Percentiles rank a stretch among this genome's conserved stretches.
phyloP scores from a whole-genome alignment of 2,329 filamentous ascomycete species.

The Zarea fungicola region DNA sequence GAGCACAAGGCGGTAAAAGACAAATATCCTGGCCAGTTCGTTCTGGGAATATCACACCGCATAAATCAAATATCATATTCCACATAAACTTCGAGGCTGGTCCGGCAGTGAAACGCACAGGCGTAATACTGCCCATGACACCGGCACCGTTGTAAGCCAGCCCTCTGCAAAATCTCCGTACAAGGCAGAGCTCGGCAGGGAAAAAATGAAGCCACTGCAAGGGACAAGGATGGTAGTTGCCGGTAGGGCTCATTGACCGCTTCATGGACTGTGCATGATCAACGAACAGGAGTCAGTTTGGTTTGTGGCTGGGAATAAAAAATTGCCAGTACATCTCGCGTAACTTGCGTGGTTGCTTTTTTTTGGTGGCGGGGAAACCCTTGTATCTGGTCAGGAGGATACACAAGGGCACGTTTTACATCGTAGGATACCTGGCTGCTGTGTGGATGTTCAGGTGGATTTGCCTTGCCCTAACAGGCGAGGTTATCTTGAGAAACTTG shows the following conservation, averaged over 20 bases:
- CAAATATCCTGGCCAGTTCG: no score
- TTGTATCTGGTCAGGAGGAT: neutral
- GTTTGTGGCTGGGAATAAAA: slow-evolving; percentile 2
- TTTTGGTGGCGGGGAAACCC: slow-evolving; percentile 5
- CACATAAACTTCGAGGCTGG: slow-evolving; percentile 7
- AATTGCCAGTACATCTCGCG: neutral
- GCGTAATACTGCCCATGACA: no score
- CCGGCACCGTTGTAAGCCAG: no score
- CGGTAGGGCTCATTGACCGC: slow-evolving; percentile 10
- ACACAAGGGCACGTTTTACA: slow-evolving; percentile 1
- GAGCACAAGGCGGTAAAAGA: slow-evolving; percentile 10
- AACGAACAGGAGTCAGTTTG: neutral
- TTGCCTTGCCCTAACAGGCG: slow-evolving; percentile 7
- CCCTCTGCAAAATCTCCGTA: no score
- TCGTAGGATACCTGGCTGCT: neutral
- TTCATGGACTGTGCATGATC: slow-evolving; percentile 11
- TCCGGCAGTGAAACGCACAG: neutral
- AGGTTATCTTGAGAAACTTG: no score
- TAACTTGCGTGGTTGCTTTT: neutral
- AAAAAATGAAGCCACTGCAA: neutral
- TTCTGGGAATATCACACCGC: no score
- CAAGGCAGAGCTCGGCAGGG: neutral
- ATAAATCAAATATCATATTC: neutral
- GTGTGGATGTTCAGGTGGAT: slow-evolving; percentile 9
- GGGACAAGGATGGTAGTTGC: neutral